Evolutionary conservation across 495 filamentous ascomycete species (phyloP).

Genomic region (Letharia lupina): DNA sequence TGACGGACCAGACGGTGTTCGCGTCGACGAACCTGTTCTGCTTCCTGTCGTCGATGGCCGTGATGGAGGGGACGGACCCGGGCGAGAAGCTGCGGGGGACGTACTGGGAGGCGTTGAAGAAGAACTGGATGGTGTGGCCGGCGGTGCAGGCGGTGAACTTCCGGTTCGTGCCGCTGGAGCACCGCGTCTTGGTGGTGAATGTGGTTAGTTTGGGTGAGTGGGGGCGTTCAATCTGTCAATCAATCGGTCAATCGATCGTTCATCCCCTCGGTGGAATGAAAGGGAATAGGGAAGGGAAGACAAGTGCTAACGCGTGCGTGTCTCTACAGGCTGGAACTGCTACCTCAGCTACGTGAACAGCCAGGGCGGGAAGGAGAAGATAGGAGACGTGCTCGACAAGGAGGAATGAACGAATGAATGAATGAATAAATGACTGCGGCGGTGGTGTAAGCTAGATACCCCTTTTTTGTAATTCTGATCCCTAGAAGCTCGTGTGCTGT

Average conservation of each 20-base stretch:
- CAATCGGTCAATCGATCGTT: too few species aligned
- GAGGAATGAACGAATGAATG: background rate
- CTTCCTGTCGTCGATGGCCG: constrained; percentile 80
- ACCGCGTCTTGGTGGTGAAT: constrained; percentile 83
- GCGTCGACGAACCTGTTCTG: constrained; percentile 70
- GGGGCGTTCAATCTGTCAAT: background rate
- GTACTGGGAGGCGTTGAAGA: constrained; percentile 61
- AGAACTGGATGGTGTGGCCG: constrained; percentile 92
- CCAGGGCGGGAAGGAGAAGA: constrained; percentile 23
- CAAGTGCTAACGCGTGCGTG: constrained; percentile 13
- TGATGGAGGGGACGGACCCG: constrained; percentile 70
- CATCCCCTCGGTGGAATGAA: too few species aligned
- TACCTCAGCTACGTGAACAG: constrained; percentile 83
- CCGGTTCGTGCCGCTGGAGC: constrained; percentile 76
- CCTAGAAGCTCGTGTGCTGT: too few species aligned
- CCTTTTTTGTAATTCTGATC: background rate
- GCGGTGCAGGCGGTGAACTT: constrained; percentile 87
- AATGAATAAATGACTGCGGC: background rate
- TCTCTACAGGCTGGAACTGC: constrained; percentile 80
- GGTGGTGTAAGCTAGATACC: background rate
- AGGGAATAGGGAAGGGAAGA: background rate
- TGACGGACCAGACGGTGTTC: constrained; percentile 77
- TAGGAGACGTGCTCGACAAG: background rate
- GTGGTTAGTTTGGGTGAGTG: constrained; percentile 65
- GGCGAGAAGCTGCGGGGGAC: constrained; percentile 59